A percentile compares a stretch with the other conserved stretches of the same genome.
phyloP scores from a whole-genome alignment of 495 filamentous ascomycete genomes.

The Penicillium ucsense region DNA sequence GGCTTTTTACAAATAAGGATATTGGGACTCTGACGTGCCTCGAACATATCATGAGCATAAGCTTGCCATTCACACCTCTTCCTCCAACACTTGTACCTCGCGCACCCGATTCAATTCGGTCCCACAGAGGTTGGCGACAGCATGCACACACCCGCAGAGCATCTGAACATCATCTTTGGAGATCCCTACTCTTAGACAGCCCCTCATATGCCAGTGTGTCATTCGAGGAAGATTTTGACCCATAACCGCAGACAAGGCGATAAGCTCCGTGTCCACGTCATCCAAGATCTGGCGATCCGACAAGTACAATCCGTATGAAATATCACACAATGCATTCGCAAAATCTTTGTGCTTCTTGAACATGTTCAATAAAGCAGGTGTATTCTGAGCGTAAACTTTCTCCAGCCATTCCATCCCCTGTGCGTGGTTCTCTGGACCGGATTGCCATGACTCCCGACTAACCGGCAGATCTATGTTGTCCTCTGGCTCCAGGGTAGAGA shows the following conservation, averaged over 20 bases:
- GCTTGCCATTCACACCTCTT: background rate
- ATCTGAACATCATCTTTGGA: constrained; percentile 33
- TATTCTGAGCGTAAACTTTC: constrained; percentile 14
- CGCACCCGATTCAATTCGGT: constrained; percentile 4
- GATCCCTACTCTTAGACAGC: constrained; percentile 33
- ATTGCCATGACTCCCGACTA: constrained; percentile 17
- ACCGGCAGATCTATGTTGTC: constrained; percentile 32
- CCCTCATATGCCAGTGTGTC: constrained; percentile 43
- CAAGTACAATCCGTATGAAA: constrained; percentile 45
- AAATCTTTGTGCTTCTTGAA: constrained; percentile 16
- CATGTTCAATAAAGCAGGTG: constrained; percentile 12
- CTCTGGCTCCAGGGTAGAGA: constrained; percentile 22
- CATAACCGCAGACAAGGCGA: constrained; percentile 41
- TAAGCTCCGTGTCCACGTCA: constrained; percentile 38
- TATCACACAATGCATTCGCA: constrained; percentile 12
- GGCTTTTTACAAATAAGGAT: no score
- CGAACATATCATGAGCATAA: background rate
- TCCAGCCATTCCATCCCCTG: constrained; percentile 28
- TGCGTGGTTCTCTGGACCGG: constrained; percentile 26
- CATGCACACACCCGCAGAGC: constrained; percentile 15
- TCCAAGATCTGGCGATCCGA: constrained; percentile 37
- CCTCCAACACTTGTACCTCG: constrained; percentile 2
- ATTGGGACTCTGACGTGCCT: no score
- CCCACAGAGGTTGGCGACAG: constrained; percentile 8
- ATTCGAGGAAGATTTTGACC: constrained; percentile 37